phyloP scores from a whole-genome alignment of 495 filamentous ascomycete genomes.

The Cryomyces minteri region DNA sequence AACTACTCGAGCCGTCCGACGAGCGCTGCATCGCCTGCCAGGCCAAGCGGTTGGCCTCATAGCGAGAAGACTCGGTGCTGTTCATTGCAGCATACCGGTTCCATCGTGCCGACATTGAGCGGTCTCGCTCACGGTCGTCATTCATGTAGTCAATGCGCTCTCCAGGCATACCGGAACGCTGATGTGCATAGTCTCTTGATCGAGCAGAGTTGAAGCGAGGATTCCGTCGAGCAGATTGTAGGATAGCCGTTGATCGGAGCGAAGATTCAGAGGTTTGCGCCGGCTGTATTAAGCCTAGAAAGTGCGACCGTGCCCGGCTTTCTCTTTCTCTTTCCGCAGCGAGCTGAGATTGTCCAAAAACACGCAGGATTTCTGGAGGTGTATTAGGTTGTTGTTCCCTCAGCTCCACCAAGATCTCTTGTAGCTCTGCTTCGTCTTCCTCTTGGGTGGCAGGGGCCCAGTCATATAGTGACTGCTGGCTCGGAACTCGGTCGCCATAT shows the following conservation, averaged over 20 bases:
- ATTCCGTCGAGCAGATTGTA: constrained; percentile 31
- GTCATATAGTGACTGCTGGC: constrained; percentile 33
- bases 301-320: constrained; percentile 4
- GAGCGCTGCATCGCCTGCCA: constrained; percentile 10
- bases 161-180: constrained; percentile 13
- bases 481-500: constrained; percentile 31
- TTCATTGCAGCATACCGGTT: constrained; percentile 1
- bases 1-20: constrained; percentile 4
- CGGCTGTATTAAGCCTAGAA: constrained; percentile 6
- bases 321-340: constrained; percentile 12
- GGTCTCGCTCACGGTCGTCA: constrained; percentile 1
- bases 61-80: background rate
- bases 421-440: constrained; percentile 28
- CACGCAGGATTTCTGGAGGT: constrained; percentile 18
- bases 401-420: constrained; percentile 17
- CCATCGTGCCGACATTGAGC: constrained; percentile 1
- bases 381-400: constrained; percentile 19
- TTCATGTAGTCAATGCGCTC: constrained; percentile 5
- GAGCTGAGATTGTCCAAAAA: constrained; percentile 17
- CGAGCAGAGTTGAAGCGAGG: constrained; percentile 25
- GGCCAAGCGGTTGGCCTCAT: constrained; percentile 6
- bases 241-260: constrained; percentile 21
- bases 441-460: constrained; percentile 38
- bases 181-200: constrained; percentile 11
- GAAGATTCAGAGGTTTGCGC: constrained; percentile 1